Percentiles rank a stretch among this genome's conserved stretches.
Evolutionary conservation across 371 early-diverging fungal species (phyloP).

Genomic region (Thermomucor indicae-seudaticae): DNA sequence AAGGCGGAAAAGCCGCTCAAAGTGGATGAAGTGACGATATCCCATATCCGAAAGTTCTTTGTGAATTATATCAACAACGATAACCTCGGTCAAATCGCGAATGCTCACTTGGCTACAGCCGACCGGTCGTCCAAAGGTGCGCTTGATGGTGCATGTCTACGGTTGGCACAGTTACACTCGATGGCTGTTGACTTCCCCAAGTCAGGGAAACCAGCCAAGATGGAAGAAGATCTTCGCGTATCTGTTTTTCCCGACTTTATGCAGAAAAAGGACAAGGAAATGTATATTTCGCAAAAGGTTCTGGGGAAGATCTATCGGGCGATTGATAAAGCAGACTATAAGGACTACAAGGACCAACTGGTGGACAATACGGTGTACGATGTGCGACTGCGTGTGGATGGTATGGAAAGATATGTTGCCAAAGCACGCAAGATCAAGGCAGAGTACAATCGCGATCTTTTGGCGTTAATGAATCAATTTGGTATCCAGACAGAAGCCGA

Average conservation of each 20-base stretch:
- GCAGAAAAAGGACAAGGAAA: conserved; percentile 56
- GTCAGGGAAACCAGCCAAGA: conserved; percentile 36
- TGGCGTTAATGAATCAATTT: conserved; percentile 60
- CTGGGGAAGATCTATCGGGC: conserved; percentile 60
- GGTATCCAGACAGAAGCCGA: conserved; percentile 57
- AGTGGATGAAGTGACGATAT: conserved; percentile 29
- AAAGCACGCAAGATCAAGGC: conserved; percentile 42
- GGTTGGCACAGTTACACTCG: conserved; percentile 63
- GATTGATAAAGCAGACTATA: conserved; percentile 34
- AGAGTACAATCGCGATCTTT: conserved; percentile 50
- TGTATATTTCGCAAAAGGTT: conserved; percentile 55
- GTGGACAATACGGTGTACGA: conserved; percentile 27
- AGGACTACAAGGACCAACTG: conserved; percentile 23
- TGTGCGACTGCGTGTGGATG: conserved; percentile 39
- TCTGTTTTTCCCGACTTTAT: conserved; percentile 74
- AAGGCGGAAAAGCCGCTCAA: conserved; percentile 22
- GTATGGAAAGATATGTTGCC: conserved; percentile 50
- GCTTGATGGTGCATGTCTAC: conserved; percentile 40
- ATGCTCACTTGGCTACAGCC: conserved; percentile 66
- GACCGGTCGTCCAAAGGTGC: conserved; percentile 53
- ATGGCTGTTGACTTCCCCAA: conserved; percentile 44
- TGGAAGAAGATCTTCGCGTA: conserved; percentile 41
- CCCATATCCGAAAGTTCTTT: conserved; percentile 64
- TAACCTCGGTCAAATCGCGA: conserved; percentile 74
- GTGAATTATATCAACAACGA: conserved; percentile 68